phyloP scores from a whole-genome alignment of 257 asterid genomes.

The Nicotiana undulata region DNA sequence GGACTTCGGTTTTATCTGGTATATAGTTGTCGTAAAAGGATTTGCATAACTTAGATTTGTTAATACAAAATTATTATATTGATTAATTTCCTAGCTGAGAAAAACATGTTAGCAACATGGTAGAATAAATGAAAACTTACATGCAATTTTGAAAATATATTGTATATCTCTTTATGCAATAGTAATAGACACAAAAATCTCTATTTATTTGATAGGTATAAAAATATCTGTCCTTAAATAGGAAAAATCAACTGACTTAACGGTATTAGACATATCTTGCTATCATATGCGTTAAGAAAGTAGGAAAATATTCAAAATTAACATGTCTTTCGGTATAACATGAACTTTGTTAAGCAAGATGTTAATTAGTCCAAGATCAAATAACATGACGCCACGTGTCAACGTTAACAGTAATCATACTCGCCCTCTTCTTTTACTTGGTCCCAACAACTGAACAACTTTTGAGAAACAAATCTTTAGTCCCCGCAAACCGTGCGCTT shows the following conservation, averaged over 20 bases:
- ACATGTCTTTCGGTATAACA: background rate
- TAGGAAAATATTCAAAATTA: background rate
- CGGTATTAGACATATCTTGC: too few relatives aligned
- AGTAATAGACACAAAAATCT: too few relatives aligned
- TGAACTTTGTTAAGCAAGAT: background rate
- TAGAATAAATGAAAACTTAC: background rate
- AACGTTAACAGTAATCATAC: background rate
- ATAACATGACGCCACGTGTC: background rate
- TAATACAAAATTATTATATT: background rate
- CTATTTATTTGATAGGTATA: too few relatives aligned
- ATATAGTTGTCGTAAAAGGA: background rate
- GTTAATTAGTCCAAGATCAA: constrained; percentile 1
- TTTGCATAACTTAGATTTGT: background rate
- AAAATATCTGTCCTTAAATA: too few relatives aligned
- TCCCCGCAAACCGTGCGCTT: constrained; percentile 29
- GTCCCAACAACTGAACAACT: constrained; percentile 24
- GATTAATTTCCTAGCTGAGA: background rate
- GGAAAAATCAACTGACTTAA: too few relatives aligned
- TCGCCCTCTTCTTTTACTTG: background rate
- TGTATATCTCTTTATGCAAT: too few relatives aligned
- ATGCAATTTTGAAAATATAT: too few relatives aligned
- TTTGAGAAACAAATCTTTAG: constrained; percentile 3
- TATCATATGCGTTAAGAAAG: background rate
- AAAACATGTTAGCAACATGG: background rate
- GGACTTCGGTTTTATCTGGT: background rate